phyloP scores from a whole-genome alignment of 768 basidiomycete genomes.

The Panellus pusillus region DNA sequence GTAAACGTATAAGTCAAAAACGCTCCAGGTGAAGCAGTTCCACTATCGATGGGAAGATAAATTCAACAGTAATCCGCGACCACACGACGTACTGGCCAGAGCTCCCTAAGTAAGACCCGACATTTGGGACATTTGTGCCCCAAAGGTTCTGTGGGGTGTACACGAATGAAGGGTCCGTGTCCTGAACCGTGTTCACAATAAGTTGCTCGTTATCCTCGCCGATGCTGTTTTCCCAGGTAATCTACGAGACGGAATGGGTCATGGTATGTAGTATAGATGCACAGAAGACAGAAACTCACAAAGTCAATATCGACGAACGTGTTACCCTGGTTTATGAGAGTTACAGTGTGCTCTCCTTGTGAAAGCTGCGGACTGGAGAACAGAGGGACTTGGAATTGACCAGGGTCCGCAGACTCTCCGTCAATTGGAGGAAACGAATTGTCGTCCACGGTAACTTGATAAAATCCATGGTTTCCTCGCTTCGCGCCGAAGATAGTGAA shows the following conservation, averaged over 20 bases:
- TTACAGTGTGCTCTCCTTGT: conserved; percentile 19
- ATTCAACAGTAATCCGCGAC: neutral
- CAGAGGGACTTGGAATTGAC: conserved; percentile 16
- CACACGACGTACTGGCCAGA: conserved; percentile 40
- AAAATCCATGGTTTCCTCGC: conserved; percentile 38
- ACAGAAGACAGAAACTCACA: conserved; percentile 23
- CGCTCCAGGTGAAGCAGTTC: conserved; percentile 35
- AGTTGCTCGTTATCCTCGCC: conserved; percentile 23
- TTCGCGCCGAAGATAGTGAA: conserved; percentile 42
- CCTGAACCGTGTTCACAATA: conserved; percentile 27
- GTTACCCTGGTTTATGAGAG: conserved; percentile 22
- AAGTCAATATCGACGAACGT: conserved; percentile 41
- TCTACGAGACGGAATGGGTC: conserved; percentile 6
- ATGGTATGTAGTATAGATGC: too few species aligned
- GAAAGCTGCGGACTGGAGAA: conserved; percentile 6
- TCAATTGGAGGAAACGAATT: conserved; percentile 5
- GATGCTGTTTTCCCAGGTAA: conserved; percentile 22
- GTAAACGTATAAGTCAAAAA: conserved; percentile 38
- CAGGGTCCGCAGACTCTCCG: conserved; percentile 13
- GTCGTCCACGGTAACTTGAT: conserved; percentile 26
- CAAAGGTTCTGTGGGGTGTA: conserved; percentile 30
- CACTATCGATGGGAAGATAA: conserved; percentile 15
- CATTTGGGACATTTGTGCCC: conserved; percentile 30
- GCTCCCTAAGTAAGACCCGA: conserved; percentile 41
- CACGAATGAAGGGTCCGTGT: conserved; percentile 24